Evolutionary conservation across 208 protist species (phyloP), one percentile per base, ranked within the genome.

Genomic region (Leishmania tropica): DNA sequence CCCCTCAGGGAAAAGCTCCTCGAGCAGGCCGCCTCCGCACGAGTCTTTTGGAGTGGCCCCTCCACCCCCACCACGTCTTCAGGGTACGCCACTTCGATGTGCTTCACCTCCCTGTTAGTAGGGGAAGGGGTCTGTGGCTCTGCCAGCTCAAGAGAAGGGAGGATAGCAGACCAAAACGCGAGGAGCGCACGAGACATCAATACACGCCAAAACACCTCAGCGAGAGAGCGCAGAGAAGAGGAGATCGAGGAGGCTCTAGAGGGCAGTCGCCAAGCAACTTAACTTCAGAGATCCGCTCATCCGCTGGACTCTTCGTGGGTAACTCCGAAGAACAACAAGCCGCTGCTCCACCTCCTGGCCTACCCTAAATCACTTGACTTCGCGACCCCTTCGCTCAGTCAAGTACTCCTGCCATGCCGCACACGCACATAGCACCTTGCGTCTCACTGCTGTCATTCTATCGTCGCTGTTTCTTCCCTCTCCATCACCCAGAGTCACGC

Each of bases 381-480:
- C 31, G 62, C 31, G 31, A 40, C 31, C 24, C 15, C n/a, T 19
- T 76, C n/a, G 11, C 72, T 76, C 54, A 62, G 53, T 60, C 24
- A 76, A 17, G 54, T 24, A 64, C n/a, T 76, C 13, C 72, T 31
- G n/a, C n/a, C 51, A 64, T 62, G 31, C 54, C 13, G 53, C 70
- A 75, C 70, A 21, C 42, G 21, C 70, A 31, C 70, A 53, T 42
- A 75, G 45, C 40, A 71, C 35, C 48, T 15, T 60, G 35, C 31
- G 47, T 48, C n/a, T 42, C 15, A 15, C 53, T 77, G 64, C 53
- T 47, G 28, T 68, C 40, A 47, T 47, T 62, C 21, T 47, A 28
- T 67, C 17, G 13, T 62, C 58, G 17, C 72, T 75, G 45, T 8
- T 71, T 37, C 51, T 37, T 51, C 28, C 78, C 81, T 79, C 62